phyloP scores from a whole-genome alignment of 805 yeast genomes.

The Candida oleophila region DNA sequence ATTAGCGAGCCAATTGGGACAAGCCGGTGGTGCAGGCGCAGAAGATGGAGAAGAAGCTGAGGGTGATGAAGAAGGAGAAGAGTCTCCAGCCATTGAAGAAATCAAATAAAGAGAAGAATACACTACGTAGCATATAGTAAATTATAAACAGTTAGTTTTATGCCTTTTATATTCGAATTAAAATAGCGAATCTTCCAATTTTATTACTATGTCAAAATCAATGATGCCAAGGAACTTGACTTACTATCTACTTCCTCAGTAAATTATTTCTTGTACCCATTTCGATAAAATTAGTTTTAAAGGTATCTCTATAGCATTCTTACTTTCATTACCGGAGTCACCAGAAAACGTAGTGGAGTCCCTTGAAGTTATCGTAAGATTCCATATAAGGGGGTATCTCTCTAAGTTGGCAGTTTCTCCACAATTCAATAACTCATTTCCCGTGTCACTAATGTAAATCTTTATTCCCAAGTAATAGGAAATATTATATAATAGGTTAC shows the following conservation, averaged over 20 bases:
- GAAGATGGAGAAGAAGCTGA: constrained; percentile 24
- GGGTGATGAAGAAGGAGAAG: constrained; percentile 18
- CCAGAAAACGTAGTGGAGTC: no score
- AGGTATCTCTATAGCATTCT: constrained; percentile 1
- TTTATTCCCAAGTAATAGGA: constrained; percentile 3
- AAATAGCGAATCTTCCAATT: no score
- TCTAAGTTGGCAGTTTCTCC: neutral
- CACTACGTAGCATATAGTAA: neutral
- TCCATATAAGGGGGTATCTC: neutral
- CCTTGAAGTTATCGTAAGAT: no score
- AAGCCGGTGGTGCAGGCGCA: constrained; percentile 26
- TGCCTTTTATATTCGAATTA: neutral
- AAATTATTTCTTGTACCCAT: constrained; percentile 9
- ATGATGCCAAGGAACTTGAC: neutral
- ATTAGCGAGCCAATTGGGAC: constrained; percentile 45
- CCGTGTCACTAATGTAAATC: constrained; percentile 2
- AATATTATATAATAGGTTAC: constrained; percentile 9
- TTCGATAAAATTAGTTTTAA: constrained; percentile 13
- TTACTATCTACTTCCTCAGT: neutral
- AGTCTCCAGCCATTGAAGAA: constrained; percentile 15
- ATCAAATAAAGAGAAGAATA: constrained; percentile 3
- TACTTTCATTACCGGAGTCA: neutral
- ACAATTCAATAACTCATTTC: neutral
- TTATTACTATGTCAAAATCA: no score
- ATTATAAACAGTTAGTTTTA: neutral